Evolutionary conservation across 208 protist species (phyloP).

Genomic region (Acanthamoeba healyi): DNA sequence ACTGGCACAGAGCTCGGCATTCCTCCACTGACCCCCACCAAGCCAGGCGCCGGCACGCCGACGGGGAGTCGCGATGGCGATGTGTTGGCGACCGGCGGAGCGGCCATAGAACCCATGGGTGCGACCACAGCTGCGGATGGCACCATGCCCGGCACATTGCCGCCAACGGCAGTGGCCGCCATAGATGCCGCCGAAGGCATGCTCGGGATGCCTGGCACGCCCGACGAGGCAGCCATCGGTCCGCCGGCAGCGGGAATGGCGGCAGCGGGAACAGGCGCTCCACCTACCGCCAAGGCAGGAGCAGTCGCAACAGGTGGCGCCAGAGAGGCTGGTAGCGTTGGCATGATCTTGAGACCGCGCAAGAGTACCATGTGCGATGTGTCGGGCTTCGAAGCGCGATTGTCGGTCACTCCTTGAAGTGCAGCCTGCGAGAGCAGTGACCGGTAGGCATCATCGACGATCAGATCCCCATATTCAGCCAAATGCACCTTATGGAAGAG

Average conservation of each 20-base stretch:
- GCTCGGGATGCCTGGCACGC: neutral
- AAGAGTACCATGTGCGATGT: slow-evolving; percentile 15
- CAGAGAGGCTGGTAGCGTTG: neutral
- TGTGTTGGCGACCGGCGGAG: neutral
- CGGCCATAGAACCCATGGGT: neutral
- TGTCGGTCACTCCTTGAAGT: neutral
- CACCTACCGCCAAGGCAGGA: too few relatives aligned
- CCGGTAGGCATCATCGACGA: too few relatives aligned
- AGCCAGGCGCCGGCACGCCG: neutral
- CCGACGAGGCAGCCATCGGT: too few relatives aligned
- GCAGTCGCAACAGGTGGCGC: neutral
- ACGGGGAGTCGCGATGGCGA: neutral
- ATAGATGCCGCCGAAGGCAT: neutral
- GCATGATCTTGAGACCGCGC: slow-evolving; percentile 44
- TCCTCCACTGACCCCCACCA: neutral
- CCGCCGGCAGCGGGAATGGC: neutral
- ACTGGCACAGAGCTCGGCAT: neutral
- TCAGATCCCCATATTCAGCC: too few relatives aligned
- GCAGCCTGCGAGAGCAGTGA: neutral
- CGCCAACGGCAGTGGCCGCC: neutral
- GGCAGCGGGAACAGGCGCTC: neutral
- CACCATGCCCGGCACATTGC: neutral
- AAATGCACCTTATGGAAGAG: too few relatives aligned
- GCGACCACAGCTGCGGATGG: neutral
- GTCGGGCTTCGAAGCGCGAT: neutral